Base-by-base conservation (phyloP, 495 filamentous ascomycete species). In the Penicillium dipodomyicola region DNA sequence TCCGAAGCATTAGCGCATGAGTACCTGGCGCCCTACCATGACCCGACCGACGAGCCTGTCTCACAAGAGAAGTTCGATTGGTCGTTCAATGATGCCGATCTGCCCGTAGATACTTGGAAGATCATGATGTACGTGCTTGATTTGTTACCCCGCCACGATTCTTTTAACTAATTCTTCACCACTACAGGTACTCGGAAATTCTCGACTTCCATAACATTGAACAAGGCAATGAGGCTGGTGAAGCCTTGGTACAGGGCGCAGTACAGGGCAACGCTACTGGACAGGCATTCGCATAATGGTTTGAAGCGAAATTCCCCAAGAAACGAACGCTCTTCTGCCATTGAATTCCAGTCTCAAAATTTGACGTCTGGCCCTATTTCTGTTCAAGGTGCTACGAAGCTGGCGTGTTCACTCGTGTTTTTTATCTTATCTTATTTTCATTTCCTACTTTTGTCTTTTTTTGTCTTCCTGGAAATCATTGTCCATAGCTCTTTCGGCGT, bases 101-200 rank as follows among this genome's bases (percentile, higher is more conserved):
- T 98, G 55, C 94, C 94, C 0, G 91, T 97, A 40, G 94, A 98
- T 65, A 96, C 95, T n/a, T 98, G 94, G 94, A 97, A 97, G 76
- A 97, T 98, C 69, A 98, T 97, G 94, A 98, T 98, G 94, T 97
- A 81, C 63, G 69, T 65, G 37, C 49, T 56, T 29, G 12, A 7
- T 56, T 19, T 19, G 20, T 22, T 51, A 10, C 0, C 10, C 10
- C 5, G 14, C 25, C 15, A 27, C 9, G 7, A 17, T 20, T 15
- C 3, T 57, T 22, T 51, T 50, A 59, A 58, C 62, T 72, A 29
- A 73, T 51, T 8, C 35, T 53, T 9, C 20, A 48, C 43, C 15
- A 11, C 43, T 8, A 11, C 68, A 97, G 94, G 94, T 98, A 98
- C 79, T 96, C 92, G 54, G 94, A 98, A 70, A 98, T 98, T 66